Evolutionary conservation across 768 basidiomycete species (phyloP).

Genomic region (Kwoniella botswanensis): DNA sequence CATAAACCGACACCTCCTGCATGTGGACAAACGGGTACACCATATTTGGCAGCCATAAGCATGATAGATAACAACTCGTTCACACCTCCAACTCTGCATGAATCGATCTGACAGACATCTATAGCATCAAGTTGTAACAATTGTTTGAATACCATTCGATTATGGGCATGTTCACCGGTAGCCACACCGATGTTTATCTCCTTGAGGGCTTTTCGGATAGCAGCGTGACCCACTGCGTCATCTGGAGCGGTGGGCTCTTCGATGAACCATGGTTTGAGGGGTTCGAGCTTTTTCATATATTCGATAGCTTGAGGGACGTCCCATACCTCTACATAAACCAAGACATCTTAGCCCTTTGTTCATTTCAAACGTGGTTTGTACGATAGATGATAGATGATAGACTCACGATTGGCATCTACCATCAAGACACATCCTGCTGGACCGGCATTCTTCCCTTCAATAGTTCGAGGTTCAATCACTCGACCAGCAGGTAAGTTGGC

Average conservation of each 20-base stretch:
- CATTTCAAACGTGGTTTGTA: no score
- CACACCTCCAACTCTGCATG: constrained; percentile 89
- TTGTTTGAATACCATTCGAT: constrained; percentile 83
- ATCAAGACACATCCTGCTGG: constrained; percentile 92
- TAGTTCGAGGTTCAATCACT: constrained; percentile 67
- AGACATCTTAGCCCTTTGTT: neutral
- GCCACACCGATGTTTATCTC: constrained; percentile 85
- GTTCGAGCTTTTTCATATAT: constrained; percentile 77
- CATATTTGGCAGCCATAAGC: constrained; percentile 90
- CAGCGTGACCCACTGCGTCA: constrained; percentile 72
- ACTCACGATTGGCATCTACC: constrained; percentile 90
- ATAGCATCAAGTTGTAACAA: constrained; percentile 84
- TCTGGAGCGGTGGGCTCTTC: constrained; percentile 93
- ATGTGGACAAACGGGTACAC: constrained; percentile 86
- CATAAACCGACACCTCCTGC: constrained; percentile 93
- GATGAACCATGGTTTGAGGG: constrained; percentile 93
- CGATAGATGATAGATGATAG: neutral
- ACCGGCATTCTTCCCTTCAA: constrained; percentile 89
- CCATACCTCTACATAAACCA: constrained; percentile 47
- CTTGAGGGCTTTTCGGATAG: constrained; percentile 71
- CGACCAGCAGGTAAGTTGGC: constrained; percentile 71
- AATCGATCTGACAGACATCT: constrained; percentile 94
- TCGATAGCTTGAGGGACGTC: constrained; percentile 91
- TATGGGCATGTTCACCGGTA: constrained; percentile 93
- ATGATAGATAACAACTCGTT: constrained; percentile 89